These are phyloP conservation scores for Moricandia moricandioides DNA, from an alignment of 345 rosid species.

Conservation along the genomic window DNA sequence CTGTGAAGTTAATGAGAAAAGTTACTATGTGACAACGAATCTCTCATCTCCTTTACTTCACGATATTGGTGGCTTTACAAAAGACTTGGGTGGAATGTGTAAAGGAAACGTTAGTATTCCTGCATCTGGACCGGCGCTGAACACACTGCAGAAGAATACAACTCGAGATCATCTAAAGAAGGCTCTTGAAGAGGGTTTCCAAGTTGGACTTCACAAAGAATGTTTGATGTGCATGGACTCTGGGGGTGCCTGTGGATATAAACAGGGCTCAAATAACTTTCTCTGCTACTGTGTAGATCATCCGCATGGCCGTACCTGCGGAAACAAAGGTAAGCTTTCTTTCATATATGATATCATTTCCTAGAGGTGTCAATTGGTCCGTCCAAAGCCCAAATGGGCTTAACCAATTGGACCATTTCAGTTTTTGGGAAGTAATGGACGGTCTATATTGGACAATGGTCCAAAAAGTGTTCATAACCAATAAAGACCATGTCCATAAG, in stretches of 20 bases:
- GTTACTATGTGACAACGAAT: conserved; percentile 18
- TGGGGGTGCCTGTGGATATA: conserved; percentile 43
- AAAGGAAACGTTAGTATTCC: conserved; percentile 17
- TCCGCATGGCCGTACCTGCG: neutral
- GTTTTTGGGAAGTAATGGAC: no score
- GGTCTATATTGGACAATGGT: no score
- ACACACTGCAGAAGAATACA: accelerated
- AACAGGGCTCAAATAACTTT: neutral
- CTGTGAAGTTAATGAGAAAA: neutral
- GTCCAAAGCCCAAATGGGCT: no score
- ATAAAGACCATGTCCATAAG: no score
- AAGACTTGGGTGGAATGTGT: neutral
- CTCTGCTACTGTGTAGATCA: conserved; percentile 27
- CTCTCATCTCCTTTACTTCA: neutral
- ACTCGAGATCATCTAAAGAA: neutral
- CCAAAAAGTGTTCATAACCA: no score
- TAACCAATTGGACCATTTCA: no score
- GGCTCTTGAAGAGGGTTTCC: conserved; percentile 35
- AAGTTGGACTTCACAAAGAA: neutral
- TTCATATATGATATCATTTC: neutral
- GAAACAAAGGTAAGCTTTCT: neutral
- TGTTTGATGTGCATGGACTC: conserved; percentile 21
- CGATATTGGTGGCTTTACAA: accelerated
- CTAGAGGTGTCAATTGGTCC: no score
- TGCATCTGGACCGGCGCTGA: neutral